Evolutionary conservation across 495 filamentous ascomycete genomes (phyloP).

Genomic region (Hyphodiscus hymeniophilus): DNA sequence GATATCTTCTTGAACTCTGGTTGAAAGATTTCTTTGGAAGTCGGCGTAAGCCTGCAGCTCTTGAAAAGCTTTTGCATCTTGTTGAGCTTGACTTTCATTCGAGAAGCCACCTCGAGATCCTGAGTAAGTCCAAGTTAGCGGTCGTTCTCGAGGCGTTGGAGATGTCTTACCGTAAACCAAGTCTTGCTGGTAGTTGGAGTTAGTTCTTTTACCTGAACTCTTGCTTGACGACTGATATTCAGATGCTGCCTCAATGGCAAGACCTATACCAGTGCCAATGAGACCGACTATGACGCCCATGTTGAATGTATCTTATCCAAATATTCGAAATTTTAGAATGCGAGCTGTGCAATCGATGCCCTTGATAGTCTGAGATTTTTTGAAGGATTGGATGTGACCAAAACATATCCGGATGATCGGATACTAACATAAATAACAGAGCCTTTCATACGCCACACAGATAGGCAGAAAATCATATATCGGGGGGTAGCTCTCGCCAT

Average conservation of each 20-base stretch:
- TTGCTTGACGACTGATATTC: background rate
- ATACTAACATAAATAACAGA: too few relatives aligned
- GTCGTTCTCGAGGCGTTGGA: background rate
- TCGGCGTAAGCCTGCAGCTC: constrained; percentile 16
- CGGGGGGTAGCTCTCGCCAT: too few relatives aligned
- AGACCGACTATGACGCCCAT: background rate
- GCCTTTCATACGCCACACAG: too few relatives aligned
- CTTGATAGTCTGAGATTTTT: too few relatives aligned
- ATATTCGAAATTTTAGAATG: too few relatives aligned
- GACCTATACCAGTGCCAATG: background rate
- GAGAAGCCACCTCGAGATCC: background rate
- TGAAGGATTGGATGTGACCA: too few relatives aligned
- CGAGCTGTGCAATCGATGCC: too few relatives aligned
- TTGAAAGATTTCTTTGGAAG: constrained; percentile 14
- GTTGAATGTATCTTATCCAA: too few relatives aligned
- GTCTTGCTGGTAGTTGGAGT: background rate
- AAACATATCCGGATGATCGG: too few relatives aligned
- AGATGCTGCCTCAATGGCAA: background rate
- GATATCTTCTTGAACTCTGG: constrained; percentile 8
- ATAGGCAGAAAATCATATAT: too few relatives aligned
- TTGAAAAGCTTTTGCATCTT: constrained; percentile 11
- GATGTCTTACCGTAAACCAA: background rate
- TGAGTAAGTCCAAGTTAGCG: background rate
- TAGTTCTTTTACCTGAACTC: background rate
- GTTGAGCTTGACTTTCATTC: background rate